Base-by-base conservation (phyloP, 2,329 filamentous ascomycete genomes). In the Juglanconis juglandina region DNA sequence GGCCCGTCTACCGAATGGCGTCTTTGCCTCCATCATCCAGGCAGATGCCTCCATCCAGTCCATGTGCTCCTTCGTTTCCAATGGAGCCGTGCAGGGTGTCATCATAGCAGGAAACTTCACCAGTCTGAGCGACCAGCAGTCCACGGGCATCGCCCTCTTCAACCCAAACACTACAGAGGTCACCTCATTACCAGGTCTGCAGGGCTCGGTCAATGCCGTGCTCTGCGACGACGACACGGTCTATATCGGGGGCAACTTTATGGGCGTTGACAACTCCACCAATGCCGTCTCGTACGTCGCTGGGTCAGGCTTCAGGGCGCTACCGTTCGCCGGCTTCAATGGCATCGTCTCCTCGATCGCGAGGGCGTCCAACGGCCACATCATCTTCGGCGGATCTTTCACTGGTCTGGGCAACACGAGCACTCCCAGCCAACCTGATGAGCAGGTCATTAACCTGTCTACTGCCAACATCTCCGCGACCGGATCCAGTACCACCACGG, bases 101-200 rank as follows among this genome's bases (percentile, higher is more conserved):
- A 84, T 98, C 52, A 83, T 99, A 14, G 95, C 90, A 59, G 95
- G 95, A 52, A 98, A 98, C 77, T 99, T 99, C 72, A 98, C 95
- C 37, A 96, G 91, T 72, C 77, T 99, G 64, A 91, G 88, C 61
- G 87, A 87, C 61, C 82, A 88, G 59, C 78, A 90, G 69, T 91
- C 92, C 2, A 87, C 87, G 56, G 91, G 90, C 49, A 85, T 96
- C 59, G 95, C 93, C 32, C 73, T 96, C 51, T 92, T 93, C 76
- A 86, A 97, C 71, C 86, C 90, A 3, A 84, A 86, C 65, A 88
- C 86, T 4, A 85, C 85, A 49, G 75, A 83, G 42, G 81, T 97
- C 53, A 89, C 85, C 1, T 82, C 92, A n/a, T 76, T 97, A 44
- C 76, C 85, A n/a, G 94, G 93, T 50, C 79, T 99, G 24, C 86